Base-by-base conservation (phyloP, 768 basidiomycete species). In the Tephrocybe rancida region DNA sequence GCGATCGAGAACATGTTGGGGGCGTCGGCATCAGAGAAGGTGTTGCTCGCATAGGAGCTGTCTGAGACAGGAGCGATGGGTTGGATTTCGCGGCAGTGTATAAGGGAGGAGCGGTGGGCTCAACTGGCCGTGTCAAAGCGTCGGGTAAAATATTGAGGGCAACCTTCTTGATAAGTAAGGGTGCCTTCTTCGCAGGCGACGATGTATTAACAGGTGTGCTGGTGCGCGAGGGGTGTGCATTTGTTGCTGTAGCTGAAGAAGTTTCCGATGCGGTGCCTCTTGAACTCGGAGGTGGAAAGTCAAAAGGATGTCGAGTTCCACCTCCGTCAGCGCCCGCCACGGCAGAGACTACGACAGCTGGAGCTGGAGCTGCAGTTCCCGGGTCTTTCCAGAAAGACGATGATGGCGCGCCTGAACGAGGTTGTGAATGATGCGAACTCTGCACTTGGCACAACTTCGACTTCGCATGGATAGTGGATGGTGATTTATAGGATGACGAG, bases 61-160 rank as follows among this genome's bases (percentile, higher is more conserved):
- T 86, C 57, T 81, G 84, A n/a, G 83, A 83, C 32, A 87, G 77
- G 22, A 87, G 73, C 14, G 85, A 87, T 19, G 79, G 75, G 22
- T 69, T 73, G 24, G 66, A 66, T 48, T 70, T 72, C 50, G 54
- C 54, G 16, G 55, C 22, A 22, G 51, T 56, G 55, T 52, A 57
- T 18, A 32, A 50, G 18, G 48, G 44, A 47, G 44, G 25, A 11
- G 52, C 27, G 34, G 38, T 49, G 45, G 44, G 16, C 44, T 66
- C 60, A 22, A 59, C 48, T 16, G 55, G 21, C 26, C 60, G 49
- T 6, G 55, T 44, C 34, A 56, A 21, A 39, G 55, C 58, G 56
- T 63, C 57, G 48, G 55, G 50, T 39, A 64, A 46, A 37, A 61
- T 63, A 24, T 62, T 62, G 18, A 56, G 56, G 42, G 60, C 61